Base-by-base conservation (phyloP, 1,139 yeast genomes). In the Pichia sp. region DNA sequence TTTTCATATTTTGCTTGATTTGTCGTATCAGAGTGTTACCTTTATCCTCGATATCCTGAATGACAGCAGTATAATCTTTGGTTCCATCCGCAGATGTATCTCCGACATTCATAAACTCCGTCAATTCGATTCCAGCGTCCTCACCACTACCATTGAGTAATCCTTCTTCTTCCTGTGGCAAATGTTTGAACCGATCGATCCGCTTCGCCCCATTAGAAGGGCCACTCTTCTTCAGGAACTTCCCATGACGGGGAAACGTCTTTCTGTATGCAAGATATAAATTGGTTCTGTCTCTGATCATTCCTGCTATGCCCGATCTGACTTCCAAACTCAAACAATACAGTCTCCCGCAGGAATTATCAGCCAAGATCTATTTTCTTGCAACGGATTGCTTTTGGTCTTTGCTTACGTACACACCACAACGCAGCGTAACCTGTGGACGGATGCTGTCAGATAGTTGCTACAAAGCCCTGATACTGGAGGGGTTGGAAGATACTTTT, bases 241-340 rank as follows among this genome's bases (percentile, higher is more conserved):
- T 31, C 33, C 11, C 10, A 7, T 64, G 69, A 49, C 84, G 79
- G 0, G 88, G 85, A 29, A 78, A 76, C 2, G 92, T 83, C 44
- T 85, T 71, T 50, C 92, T 75, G 56, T 82, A 84, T 29, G 90
- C 81, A 32, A 83, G 66, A 59, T 68, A 83, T 44, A 84, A 64
- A 55, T 82, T 82, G 29, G 92, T 82, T 59, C 92, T 68, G 59
- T 82, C 88, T 62, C 92, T 73, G 56, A 77, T 80, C 90, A 82
- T 81, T 23, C 11, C 33, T 11, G 11, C 23, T 16, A 16, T 16
- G 2, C 23, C 23, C 23, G 23, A 16, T 16, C 23, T 2, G 23
- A 16, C 23, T 16, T 16, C 23, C 23, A 16, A 16, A 16, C 2
- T 16, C 2, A 16, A 16, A 16, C 23, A 16, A 16, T 16, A 16